Evolutionary conservation across 2,329 filamentous ascomycete genomes (phyloP).

Genomic region (Colletotrichum limetticola): DNA sequence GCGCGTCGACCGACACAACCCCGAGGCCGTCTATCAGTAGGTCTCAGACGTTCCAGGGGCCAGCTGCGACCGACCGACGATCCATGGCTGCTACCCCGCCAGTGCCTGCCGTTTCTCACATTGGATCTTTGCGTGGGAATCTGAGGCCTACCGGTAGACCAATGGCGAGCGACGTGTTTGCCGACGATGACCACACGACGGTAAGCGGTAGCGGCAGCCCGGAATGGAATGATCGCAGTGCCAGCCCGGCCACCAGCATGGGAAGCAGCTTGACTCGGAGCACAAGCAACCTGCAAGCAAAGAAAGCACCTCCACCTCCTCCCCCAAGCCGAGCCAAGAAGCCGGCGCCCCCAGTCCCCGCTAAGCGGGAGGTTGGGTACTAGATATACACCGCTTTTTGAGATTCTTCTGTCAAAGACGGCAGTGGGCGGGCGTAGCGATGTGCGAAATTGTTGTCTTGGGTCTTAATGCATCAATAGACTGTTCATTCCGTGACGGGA

Average conservation of each 20-base stretch:
- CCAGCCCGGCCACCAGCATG: constrained; percentile 67
- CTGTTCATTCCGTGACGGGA: constrained; percentile 27
- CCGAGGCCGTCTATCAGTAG: constrained; percentile 50
- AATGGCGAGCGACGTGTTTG: constrained; percentile 54
- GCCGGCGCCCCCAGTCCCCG: constrained; percentile 58
- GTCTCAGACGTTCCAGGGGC: constrained; percentile 52
- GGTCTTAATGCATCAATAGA: constrained; percentile 31
- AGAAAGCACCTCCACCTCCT: constrained; percentile 58
- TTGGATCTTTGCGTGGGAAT: constrained; percentile 52
- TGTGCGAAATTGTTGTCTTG: background rate
- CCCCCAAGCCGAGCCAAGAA: constrained; percentile 63
- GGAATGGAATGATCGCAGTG: constrained; percentile 60
- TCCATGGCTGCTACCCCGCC: constrained; percentile 24
- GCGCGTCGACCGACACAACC: constrained; percentile 46
- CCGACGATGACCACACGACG: constrained; percentile 61
- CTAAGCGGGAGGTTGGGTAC: constrained; percentile 45
- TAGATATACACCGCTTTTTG: constrained; percentile 32
- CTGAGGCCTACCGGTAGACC: constrained; percentile 57
- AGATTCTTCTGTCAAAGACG: background rate
- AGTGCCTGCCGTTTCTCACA: constrained; percentile 39
- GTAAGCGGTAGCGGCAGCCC: constrained; percentile 62
- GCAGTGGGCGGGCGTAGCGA: background rate
- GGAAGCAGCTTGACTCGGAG: constrained; percentile 64
- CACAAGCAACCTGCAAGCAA: constrained; percentile 42
- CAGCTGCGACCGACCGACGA: constrained; percentile 34